Conservation (phyloP, 768 basidiomycete genomes). For the Strobilomyces confusus region DNA sequence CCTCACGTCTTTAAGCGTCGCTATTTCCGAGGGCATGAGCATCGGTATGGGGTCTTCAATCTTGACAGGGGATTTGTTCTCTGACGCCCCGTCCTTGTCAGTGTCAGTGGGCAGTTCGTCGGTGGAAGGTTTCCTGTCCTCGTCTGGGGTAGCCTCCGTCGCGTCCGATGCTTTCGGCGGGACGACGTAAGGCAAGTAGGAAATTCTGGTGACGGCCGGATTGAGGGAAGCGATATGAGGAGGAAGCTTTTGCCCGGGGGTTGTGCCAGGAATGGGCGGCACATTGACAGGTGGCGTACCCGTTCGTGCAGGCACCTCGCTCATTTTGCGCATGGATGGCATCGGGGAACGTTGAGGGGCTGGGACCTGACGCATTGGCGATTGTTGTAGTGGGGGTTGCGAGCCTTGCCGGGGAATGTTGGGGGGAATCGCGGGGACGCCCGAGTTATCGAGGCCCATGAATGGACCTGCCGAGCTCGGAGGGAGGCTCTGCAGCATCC, state of each 20-base stretch:
- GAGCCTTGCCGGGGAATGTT: conserved; percentile 18
- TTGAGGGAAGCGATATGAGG: conserved; percentile 32
- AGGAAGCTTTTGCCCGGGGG: conserved; percentile 30
- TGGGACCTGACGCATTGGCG: conserved; percentile 20
- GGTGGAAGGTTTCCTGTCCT: conserved; percentile 22
- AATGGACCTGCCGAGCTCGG: conserved; percentile 20
- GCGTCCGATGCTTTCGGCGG: conserved; percentile 17
- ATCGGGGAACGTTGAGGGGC: conserved; percentile 22
- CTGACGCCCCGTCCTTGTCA: conserved; percentile 19
- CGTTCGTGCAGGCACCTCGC: conserved; percentile 14
- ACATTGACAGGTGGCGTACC: conserved; percentile 14
- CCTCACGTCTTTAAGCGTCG: conserved; percentile 34
- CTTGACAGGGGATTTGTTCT: conserved; percentile 12
- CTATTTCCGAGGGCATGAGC: conserved; percentile 34
- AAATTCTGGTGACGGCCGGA: conserved; percentile 29
- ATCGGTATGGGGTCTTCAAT: conserved; percentile 21
- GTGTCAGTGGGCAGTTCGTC: conserved; percentile 8
- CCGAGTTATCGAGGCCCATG: conserved; percentile 19
- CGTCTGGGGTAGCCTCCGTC: conserved; percentile 15
- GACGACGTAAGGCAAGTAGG: conserved; percentile 25
- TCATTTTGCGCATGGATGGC: conserved; percentile 18
- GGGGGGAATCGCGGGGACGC: conserved; percentile 6
- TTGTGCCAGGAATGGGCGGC: conserved; percentile 24
- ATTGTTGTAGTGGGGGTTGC: conserved; percentile 29
- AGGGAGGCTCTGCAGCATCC: conserved; percentile 20